Base-by-base conservation (phyloP, 2,329 filamentous ascomycete genomes). In the Blastomyces gilchristii region DNA sequence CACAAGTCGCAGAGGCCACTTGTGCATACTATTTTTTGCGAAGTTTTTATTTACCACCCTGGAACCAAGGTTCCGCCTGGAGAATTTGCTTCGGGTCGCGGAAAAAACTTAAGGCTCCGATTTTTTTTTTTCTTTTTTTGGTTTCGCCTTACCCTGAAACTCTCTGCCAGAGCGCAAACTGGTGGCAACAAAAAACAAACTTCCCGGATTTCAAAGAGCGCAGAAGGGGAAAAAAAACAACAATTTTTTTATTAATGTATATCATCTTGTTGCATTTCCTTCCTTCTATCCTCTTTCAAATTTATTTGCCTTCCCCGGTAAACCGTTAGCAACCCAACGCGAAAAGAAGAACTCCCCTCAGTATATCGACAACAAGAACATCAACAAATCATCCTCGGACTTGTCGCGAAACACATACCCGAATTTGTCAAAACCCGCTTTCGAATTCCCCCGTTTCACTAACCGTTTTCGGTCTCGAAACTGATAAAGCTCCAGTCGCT, bases 131-230 rank as follows among this genome's bases (percentile, higher is more conserved):
- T 2, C 25, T 52, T 54, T 16, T 43, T 43, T 16, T 43, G 14
- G 12, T 43, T 43, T 43, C 16, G 41, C 16, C 31, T 54, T 54
- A 18, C 16, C 52, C 34, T 54, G 34, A 54, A 53, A 28, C 28
- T 37, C 52, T 37, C 18, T 34, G 52, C 52, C 25, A 53, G 16
- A 53, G 34, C 37, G n/a, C 37, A 43, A 58, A 58, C 12, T 45
- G 37, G 56, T 58, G 56, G 56, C 56, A 58, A 58, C 39, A 22
- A 58, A 58, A 58, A 58, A 58, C 56, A 58, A 58, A 58, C 56
- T 58, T 58, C 56, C 56, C 41, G 56, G 56, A 58, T 43, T 41
- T 31, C 49, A 22, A 28, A 43, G 56, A 22, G 43, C 49, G 45
- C 22, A 43, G 12, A 14, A 43, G 8, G 7, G 34, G 2, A 9